Evolutionary conservation across 257 asterid species (phyloP).

Genomic region (Petunia secreta): DNA sequence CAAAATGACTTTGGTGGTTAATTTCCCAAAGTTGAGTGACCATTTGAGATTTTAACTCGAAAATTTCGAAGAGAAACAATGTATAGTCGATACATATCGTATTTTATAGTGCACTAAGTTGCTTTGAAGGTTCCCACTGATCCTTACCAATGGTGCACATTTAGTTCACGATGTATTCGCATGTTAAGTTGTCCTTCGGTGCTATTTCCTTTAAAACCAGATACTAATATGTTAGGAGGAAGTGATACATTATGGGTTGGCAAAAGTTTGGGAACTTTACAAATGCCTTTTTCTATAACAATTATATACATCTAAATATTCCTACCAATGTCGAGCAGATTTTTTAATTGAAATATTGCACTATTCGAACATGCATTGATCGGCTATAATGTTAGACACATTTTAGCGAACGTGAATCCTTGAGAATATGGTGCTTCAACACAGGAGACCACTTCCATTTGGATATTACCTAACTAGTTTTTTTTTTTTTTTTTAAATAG

Average conservation of each 20-base stretch:
- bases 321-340: background rate
- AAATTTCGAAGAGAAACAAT: background rate
- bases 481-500: background rate
- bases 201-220: background rate
- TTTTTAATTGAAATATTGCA: background rate
- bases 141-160: background rate
- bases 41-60: too few relatives aligned
- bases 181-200: background rate
- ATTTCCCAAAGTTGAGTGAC: too few relatives aligned
- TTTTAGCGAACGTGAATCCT: background rate
- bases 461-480: background rate
- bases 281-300: background rate
- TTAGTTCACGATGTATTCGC: background rate
- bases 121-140: background rate
- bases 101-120: background rate
- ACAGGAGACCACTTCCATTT: background rate
- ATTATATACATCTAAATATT: too few relatives aligned
- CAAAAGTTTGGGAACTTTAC: background rate
- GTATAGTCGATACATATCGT: background rate
- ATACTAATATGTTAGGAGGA: background rate
- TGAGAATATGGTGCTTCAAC: background rate
- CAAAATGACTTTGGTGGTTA: too few relatives aligned
- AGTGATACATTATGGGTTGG: background rate
- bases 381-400: background rate
- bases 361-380: background rate